phyloP scores from a whole-genome alignment of 177 flowering plant species.

The Vitis hybrid region DNA sequence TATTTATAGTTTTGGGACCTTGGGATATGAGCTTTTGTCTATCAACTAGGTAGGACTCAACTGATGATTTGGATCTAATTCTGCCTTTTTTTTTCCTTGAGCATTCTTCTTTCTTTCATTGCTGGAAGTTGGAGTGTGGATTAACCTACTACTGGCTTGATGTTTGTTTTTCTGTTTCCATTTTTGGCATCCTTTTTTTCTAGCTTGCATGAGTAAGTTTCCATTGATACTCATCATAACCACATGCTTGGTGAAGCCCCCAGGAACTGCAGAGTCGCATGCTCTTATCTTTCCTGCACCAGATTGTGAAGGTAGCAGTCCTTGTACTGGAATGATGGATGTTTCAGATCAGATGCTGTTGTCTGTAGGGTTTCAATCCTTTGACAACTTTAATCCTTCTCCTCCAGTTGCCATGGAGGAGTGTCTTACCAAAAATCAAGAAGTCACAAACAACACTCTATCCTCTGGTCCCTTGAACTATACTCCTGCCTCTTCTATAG shows the following conservation, averaged over 20 bases:
- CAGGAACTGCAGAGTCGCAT: conserved; percentile 93
- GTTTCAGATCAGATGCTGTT: conserved; percentile 74
- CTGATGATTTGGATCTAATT: background rate
- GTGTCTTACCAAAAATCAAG: conserved; percentile 48
- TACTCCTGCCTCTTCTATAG: conserved; percentile 35
- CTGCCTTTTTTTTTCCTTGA: background rate
- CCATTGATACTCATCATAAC: conserved; percentile 17
- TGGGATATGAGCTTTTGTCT: too few species aligned
- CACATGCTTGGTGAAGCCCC: conserved; percentile 64
- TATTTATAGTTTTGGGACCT: too few species aligned
- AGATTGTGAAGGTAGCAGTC: conserved; percentile 73
- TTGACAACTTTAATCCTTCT: conserved; percentile 63
- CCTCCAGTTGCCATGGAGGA: conserved; percentile 53
- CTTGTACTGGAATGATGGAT: conserved; percentile 68
- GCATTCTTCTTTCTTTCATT: background rate
- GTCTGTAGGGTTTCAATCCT: conserved; percentile 54
- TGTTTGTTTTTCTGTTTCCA: too few species aligned
- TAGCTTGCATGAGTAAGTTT: background rate
- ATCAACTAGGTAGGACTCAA: too few species aligned
- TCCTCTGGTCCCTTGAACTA: conserved; percentile 40
- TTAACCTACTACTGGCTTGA: background rate
- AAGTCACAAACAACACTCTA: conserved; percentile 30
- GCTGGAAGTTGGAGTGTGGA: background rate
- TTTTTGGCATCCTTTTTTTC: conserved; percentile 4
- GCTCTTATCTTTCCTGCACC: conserved; percentile 59